These are phyloP conservation scores for Clitopilus hobsonii DNA, from an alignment of 768 basidiomycete genomes.

Conservation along the genomic window DNA sequence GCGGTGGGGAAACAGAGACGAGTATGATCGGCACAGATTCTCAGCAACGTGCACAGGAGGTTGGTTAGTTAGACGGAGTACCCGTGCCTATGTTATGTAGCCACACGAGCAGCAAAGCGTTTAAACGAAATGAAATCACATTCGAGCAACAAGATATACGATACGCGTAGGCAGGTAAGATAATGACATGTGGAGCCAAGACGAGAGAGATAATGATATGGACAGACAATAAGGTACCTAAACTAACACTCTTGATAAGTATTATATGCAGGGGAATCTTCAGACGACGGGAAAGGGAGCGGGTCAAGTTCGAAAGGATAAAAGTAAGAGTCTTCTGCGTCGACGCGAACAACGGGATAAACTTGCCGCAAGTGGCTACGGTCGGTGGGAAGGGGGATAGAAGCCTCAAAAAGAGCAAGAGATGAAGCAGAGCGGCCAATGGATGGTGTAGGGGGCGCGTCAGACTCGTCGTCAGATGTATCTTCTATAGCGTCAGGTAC, in stretches of 20 bases:
- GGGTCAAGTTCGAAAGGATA: slow-evolving; percentile 67
- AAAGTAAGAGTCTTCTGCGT: slow-evolving; percentile 55
- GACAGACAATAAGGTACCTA: slow-evolving; percentile 1
- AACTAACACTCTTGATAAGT: slow-evolving; percentile 64
- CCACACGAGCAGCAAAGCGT: neutral
- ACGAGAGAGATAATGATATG: neutral
- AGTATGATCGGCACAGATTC: slow-evolving; percentile 7
- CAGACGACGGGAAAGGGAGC: slow-evolving; percentile 59
- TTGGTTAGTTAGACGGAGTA: neutral
- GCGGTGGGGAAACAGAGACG: slow-evolving; percentile 5
- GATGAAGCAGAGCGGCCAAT: slow-evolving; percentile 54
- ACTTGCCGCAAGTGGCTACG: slow-evolving; percentile 44
- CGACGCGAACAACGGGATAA: slow-evolving; percentile 57
- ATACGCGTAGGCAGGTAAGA: neutral
- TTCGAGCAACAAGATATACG: neutral
- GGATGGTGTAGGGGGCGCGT: slow-evolving; percentile 60
- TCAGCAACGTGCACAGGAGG: neutral
- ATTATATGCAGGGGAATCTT: slow-evolving; percentile 40
- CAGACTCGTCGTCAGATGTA: slow-evolving; percentile 82
- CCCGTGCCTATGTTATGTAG: neutral
- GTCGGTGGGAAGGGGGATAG: slow-evolving; percentile 45
- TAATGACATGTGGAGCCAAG: slow-evolving; percentile 6
- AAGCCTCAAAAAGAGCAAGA: slow-evolving; percentile 45
- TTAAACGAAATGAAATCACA: slow-evolving; percentile 8
- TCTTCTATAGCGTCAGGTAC: slow-evolving; percentile 83